Evolutionary conservation across 352 stramenopile species (phyloP), one percentile per base, ranked within the genome.

Genomic region (Phytophthora nicotianae): DNA sequence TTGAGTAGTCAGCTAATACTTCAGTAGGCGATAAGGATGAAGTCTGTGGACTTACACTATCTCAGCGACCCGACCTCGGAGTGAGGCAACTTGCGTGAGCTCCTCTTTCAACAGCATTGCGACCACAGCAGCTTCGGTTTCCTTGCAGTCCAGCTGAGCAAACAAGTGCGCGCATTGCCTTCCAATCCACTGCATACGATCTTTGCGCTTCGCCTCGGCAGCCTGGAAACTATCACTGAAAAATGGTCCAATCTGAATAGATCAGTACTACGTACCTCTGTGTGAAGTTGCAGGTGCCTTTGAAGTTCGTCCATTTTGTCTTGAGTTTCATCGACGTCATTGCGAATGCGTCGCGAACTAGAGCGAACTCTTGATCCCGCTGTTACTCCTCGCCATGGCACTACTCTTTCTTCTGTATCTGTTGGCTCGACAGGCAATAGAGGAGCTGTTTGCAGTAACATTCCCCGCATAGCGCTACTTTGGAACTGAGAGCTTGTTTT

Each of bases 151-250:
- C 4, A 90, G 57, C 29, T 88, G 81, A 14, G 66, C 75, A 45
- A 87, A 87, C 67, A 90, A 58, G 49, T 86, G 76, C 16, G 74
- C 78, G 20, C 81, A 90, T 49, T 88, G 78, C 5, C 72, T 59
- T 0, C 73, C 74, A 40, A 90, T 88, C 75, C 70, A 86, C 27
- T 74, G 52, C 74, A 87, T 83, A 9, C 60, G 61, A 7, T 81
- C 65, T 43, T 83, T 87, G 17, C 70, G 64, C 21, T 74, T 72
- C 3, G 7, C 17, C 35, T 88, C 76, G 0, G 74, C 76, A 10
- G 26, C 50, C 79, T 87, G 38, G 6, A 51, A 17, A 37, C 50
- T 19, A 47, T 13, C 38, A 42, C 41, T 14, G 11, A 37, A 35
- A 48, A 14, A 38, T 16, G 11, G n/a, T n/a, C n/a, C n/a, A n/a